Conservation (phyloP, 2,329 filamentous ascomycete species). For the Sporothrix brasiliensis region DNA sequence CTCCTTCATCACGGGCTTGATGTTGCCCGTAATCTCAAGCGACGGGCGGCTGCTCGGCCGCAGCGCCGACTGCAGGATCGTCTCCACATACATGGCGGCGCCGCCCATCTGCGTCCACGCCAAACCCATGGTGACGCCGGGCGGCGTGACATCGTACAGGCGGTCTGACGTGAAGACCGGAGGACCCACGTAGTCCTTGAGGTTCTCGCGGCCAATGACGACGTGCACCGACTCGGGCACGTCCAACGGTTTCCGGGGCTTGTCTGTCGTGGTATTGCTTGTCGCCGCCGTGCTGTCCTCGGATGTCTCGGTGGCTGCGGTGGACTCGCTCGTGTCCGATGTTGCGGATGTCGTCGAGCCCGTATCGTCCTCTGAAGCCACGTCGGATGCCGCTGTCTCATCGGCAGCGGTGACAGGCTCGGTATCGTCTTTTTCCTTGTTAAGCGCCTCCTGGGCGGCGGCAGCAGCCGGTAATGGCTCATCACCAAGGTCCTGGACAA, state of each 20-base stretch:
- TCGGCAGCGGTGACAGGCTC: slow-evolving; percentile 53
- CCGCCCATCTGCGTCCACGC: slow-evolving; percentile 98
- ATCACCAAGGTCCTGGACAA: slow-evolving; percentile 91
- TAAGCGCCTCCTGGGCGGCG: slow-evolving; percentile 52
- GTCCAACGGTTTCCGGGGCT: slow-evolving; percentile 73
- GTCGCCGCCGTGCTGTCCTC: slow-evolving; percentile 26
- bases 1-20: slow-evolving; percentile 98
- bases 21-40: slow-evolving; percentile 89
- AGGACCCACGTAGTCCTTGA: slow-evolving; percentile 96
- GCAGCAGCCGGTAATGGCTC: slow-evolving; percentile 71
- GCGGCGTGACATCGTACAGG: slow-evolving; percentile 88
- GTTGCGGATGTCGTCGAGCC: slow-evolving; percentile 27
- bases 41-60: slow-evolving; percentile 72
- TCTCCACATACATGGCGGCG: slow-evolving; percentile 94
- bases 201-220: slow-evolving; percentile 80
- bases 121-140: slow-evolving; percentile 95
- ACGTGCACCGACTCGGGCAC: slow-evolving; percentile 89
- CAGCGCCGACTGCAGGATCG: slow-evolving; percentile 84
- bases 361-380: slow-evolving; percentile 33
- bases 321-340: slow-evolving; percentile 12
- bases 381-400: slow-evolving; percentile 45
- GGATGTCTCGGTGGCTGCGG: slow-evolving; percentile 37
- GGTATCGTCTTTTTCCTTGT: slow-evolving; percentile 20
- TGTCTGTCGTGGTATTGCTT: slow-evolving; percentile 65
- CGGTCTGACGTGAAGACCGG: slow-evolving; percentile 95